A percentile compares a stretch with the other conserved stretches of the same genome.
Conservation (phyloP, 108 stramenopile species). For the Pseudonitzschia pungens region DNA sequence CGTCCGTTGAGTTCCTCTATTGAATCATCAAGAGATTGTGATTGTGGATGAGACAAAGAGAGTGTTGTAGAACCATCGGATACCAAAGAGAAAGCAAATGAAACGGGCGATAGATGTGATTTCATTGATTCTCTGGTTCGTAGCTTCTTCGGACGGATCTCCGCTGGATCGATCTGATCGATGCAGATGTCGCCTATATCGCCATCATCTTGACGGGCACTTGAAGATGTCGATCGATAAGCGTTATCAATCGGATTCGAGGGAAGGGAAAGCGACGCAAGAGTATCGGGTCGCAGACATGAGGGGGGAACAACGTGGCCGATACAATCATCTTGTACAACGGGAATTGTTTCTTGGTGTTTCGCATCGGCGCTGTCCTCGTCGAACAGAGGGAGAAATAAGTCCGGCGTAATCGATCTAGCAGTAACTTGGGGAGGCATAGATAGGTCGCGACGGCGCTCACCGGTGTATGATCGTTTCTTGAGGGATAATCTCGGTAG, state of each 20-base stretch:
- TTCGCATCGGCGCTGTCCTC: neutral
- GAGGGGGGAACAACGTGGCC: too few relatives aligned
- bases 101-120: neutral
- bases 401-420: neutral
- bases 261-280: too few relatives aligned
- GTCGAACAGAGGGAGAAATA: neutral
- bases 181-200: neutral
- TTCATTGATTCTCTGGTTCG: neutral
- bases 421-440: neutral
- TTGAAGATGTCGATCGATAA: neutral
- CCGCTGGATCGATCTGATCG: neutral
- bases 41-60: neutral
- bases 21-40: neutral
- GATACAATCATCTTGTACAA: too few relatives aligned
- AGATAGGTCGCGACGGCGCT: neutral
- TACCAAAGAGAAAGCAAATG: neutral
- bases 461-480: neutral
- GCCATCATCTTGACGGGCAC: neutral
- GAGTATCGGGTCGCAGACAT: too few relatives aligned
- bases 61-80: neutral
- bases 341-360: neutral
- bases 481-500: neutral
- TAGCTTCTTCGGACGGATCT: neutral
- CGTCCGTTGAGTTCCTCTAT: neutral
- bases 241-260: too few relatives aligned